Evolutionary conservation across 2,329 filamentous ascomycete genomes (phyloP).

Genomic region (Metarhizium humberi): DNA sequence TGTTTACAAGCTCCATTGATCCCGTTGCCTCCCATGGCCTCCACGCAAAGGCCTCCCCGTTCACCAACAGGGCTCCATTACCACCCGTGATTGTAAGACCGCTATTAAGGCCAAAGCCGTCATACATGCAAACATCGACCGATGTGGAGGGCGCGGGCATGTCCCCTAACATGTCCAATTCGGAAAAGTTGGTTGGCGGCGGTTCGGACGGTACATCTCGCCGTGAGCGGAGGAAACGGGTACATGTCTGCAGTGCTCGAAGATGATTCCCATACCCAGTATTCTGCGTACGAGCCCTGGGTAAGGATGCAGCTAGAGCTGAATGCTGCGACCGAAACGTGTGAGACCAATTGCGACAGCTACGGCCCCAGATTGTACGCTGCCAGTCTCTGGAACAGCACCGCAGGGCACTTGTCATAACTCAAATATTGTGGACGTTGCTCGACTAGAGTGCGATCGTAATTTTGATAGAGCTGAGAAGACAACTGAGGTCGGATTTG

Average conservation of each 20-base stretch:
- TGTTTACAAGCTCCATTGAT: conserved; percentile 52
- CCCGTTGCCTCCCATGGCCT: conserved; percentile 59
- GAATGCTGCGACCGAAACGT: conserved; percentile 1
- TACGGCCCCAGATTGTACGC: background rate
- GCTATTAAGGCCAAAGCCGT: conserved; percentile 82
- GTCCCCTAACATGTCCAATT: conserved; percentile 70
- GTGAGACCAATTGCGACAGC: background rate
- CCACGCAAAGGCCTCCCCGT: conserved; percentile 85
- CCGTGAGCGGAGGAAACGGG: conserved; percentile 9
- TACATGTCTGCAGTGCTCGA: conserved; percentile 9
- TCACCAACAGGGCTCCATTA: conserved; percentile 67
- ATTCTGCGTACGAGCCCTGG: background rate
- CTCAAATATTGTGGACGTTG: background rate
- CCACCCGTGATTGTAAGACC: conserved; percentile 62
- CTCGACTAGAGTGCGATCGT: background rate
- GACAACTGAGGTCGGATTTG: background rate
- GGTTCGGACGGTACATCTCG: conserved; percentile 20
- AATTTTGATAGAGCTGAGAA: background rate
- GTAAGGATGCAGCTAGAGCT: background rate
- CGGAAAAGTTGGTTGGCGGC: conserved; percentile 53
- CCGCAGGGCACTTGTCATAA: conserved; percentile 2
- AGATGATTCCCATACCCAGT: background rate
- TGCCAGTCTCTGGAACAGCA: conserved; percentile 2
- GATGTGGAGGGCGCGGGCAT: conserved; percentile 70
- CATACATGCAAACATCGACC: conserved; percentile 70